phyloP scores from a whole-genome alignment of 352 stramenopile genomes.

The Paralagenidium karlingii region DNA sequence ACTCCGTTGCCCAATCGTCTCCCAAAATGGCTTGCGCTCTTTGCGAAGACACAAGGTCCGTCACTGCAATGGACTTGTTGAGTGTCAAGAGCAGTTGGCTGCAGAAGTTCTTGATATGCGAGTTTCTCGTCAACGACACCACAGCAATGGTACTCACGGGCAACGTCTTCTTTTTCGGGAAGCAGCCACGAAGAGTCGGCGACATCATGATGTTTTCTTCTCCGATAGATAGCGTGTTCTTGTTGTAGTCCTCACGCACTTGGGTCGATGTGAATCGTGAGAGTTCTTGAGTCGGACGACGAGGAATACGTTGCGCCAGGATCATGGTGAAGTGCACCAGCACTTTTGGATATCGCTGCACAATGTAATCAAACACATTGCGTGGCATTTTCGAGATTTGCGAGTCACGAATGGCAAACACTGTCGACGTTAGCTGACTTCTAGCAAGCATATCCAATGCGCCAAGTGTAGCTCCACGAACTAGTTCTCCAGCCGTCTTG shows the following conservation, averaged over 20 bases:
- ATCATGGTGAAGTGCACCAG: conserved; percentile 75
- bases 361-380: conserved; percentile 77
- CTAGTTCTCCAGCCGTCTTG: conserved; percentile 67
- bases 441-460: conserved; percentile 75
- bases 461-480: conserved; percentile 65
- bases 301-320: conserved; percentile 43
- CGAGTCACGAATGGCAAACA: conserved; percentile 78
- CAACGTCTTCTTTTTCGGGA: conserved; percentile 8
- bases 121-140: conserved; percentile 61
- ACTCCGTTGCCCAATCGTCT: conserved; percentile 57
- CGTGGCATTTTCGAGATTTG: conserved; percentile 82
- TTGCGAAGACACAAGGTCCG: conserved; percentile 57
- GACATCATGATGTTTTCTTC: neutral
- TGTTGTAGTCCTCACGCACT: conserved; percentile 14
- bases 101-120: conserved; percentile 67
- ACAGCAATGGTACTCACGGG: conserved; percentile 64
- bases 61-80: conserved; percentile 39
- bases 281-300: no score
- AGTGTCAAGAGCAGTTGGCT: conserved; percentile 39
- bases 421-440: conserved; percentile 56
- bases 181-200: neutral
- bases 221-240: conserved; percentile 6
- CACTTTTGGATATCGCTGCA: conserved; percentile 47
- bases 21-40: conserved; percentile 51
- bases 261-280: no score